Conservation (phyloP, 305 asterid species). For the Solanum hybrid region DNA sequence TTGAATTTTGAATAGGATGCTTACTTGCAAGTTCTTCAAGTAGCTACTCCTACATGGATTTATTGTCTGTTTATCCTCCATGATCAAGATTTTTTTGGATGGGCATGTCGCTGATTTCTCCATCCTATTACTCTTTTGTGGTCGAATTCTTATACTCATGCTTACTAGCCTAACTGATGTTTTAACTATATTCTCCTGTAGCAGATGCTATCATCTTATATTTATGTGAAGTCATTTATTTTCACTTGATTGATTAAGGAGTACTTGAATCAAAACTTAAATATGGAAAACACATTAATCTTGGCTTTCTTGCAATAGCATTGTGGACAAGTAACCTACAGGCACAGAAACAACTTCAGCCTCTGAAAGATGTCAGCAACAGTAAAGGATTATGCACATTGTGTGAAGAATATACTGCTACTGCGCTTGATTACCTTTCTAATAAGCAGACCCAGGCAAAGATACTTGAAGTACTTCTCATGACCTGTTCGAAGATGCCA, state of each 20-base stretch:
- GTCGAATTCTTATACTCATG: background rate
- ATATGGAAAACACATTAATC: slow-evolving; percentile 5
- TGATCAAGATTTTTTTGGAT: background rate
- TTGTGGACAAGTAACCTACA: slow-evolving; percentile 23
- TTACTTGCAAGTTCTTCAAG: background rate
- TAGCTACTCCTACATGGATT: background rate
- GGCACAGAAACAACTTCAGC: slow-evolving; percentile 26
- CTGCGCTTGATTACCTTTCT: slow-evolving; percentile 59
- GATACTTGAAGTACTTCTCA: slow-evolving; percentile 54
- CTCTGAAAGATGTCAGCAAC: slow-evolving; percentile 23
- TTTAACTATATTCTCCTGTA: background rate
- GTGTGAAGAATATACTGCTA: slow-evolving; percentile 58
- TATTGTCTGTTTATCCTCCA: background rate
- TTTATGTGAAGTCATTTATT: background rate
- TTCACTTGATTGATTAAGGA: background rate
- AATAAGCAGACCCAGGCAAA: slow-evolving; percentile 60
- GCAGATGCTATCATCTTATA: background rate
- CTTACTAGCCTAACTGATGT: background rate
- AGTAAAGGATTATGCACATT: slow-evolving; percentile 42
- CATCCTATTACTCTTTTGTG: background rate
- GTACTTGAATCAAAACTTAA: background rate
- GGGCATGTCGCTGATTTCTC: background rate
- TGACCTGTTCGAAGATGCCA: slow-evolving; percentile 61
- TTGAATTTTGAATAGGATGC: background rate
- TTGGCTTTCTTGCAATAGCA: slow-evolving; percentile 27